Conservation (phyloP, 495 filamentous ascomycete genomes). For the Annulohypoxylon nitens region DNA sequence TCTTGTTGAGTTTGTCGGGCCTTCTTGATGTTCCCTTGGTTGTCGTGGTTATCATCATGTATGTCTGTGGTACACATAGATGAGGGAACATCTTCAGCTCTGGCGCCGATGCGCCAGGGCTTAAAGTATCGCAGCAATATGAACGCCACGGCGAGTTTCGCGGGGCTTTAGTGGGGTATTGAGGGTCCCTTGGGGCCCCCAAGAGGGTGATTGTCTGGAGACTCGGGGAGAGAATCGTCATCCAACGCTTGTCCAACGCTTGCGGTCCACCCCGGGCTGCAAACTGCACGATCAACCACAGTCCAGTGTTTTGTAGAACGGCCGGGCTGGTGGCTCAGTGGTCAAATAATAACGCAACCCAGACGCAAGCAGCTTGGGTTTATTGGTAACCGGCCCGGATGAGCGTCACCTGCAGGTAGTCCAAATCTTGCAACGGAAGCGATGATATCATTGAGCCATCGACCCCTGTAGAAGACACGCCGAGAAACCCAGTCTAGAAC, state of each 20-base stretch:
- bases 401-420: constrained; percentile 37
- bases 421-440: constrained; percentile 32
- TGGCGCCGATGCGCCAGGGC: constrained; percentile 52
- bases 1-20: constrained; percentile 32
- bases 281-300: constrained; percentile 27
- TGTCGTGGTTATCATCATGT: constrained; percentile 32
- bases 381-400: constrained; percentile 46
- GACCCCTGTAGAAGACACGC: constrained; percentile 32
- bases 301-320: constrained; percentile 16
- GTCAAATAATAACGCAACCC: constrained; percentile 45
- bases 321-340: constrained; percentile 12
- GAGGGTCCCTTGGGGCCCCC: neutral
- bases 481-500: constrained; percentile 36
- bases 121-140: constrained; percentile 39
- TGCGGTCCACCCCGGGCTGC: constrained; percentile 29
- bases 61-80: constrained; percentile 26
- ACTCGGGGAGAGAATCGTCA: constrained; percentile 41
- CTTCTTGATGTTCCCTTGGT: constrained; percentile 27
- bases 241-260: constrained; percentile 36
- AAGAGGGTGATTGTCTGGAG: constrained; percentile 40
- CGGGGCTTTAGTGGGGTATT: constrained; percentile 54
- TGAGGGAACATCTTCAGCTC: constrained; percentile 47
- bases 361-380: constrained; percentile 10
- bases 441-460: constrained; percentile 50
- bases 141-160: constrained; percentile 52